Conservation (phyloP, 179 eudicot genomes). For the Amaranthus tricolor region DNA sequence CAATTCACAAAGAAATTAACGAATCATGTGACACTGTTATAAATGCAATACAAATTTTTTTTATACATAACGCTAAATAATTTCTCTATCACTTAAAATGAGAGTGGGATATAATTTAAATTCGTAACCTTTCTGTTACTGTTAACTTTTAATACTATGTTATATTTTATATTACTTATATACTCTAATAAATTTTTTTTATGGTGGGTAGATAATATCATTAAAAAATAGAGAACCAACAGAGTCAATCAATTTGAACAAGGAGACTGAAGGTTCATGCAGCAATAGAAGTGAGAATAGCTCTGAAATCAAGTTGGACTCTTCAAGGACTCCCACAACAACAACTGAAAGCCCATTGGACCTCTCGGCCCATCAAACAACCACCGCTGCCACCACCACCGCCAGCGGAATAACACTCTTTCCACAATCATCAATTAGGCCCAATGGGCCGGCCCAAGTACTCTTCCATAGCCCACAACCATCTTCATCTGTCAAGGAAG, state of each 20-base stretch:
- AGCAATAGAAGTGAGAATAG: constrained; percentile 92
- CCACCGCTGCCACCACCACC: constrained; percentile 8
- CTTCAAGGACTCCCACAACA: constrained; percentile 52
- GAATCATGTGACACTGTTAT: no score
- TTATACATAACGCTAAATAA: neutral
- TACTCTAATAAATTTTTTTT: neutral
- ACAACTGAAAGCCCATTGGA: constrained; percentile 49
- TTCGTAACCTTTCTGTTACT: neutral
- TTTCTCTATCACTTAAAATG: neutral
- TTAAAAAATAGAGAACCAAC: constrained; percentile 74
- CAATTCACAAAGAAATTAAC: no score
- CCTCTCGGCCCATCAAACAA: constrained; percentile 28
- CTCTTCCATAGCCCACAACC: constrained; percentile 50
- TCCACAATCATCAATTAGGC: constrained; percentile 49
- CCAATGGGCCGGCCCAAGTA: constrained; percentile 45
- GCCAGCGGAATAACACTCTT: constrained; percentile 37
- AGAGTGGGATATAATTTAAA: neutral
- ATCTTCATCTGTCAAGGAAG: constrained; percentile 61
- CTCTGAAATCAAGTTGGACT: constrained; percentile 73
- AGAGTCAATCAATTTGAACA: constrained; percentile 89
- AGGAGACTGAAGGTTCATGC: constrained; percentile 91
- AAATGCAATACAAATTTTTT: neutral
- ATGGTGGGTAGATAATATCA: constrained; percentile 48
- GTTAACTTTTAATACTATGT: no score
- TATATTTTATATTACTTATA: no score